These are phyloP conservation scores for Biancaea sappan DNA, from an alignment of 306 rosid species.

Conservation along the genomic window DNA sequence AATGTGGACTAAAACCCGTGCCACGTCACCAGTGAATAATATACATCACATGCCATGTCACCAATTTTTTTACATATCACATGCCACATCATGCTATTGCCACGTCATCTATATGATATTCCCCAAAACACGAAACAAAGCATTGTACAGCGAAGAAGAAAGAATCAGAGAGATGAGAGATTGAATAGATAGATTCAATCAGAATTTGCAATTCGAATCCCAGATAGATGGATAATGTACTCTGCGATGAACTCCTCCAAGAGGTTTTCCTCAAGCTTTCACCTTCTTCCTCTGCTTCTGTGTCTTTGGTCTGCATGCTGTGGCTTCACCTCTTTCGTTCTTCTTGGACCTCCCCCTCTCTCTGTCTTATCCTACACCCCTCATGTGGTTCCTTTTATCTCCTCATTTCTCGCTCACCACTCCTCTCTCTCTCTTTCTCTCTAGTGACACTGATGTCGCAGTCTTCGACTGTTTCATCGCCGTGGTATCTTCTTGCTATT, in stretches of 20 bases:
- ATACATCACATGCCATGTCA: no score
- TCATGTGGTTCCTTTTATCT: slow-evolving; percentile 45
- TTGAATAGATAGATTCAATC: neutral
- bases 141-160: no score
- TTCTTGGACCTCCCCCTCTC: slow-evolving; percentile 67
- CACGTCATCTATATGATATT: no score
- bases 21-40: no score
- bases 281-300: slow-evolving; percentile 50
- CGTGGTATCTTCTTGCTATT: slow-evolving; percentile 41
- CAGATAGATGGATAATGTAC: slow-evolving; percentile 50
- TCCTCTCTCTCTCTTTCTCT: slow-evolving; percentile 60
- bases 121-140: no score
- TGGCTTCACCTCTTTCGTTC: slow-evolving; percentile 84
- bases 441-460: slow-evolving; percentile 1
- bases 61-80: no score
- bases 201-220: neutral
- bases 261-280: slow-evolving; percentile 76
- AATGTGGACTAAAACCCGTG: no score
- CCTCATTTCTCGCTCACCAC: slow-evolving; percentile 62
- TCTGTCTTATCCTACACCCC: slow-evolving; percentile 43
- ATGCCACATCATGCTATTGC: no score
- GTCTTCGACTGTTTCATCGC: slow-evolving; percentile 46
- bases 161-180: neutral
- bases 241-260: slow-evolving; percentile 78
- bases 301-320: slow-evolving; percentile 76